Percentiles rank a stretch among this genome's conserved stretches.
Evolutionary conservation across 345 rosid species (phyloP).

Genomic region (Cardamine occulta): DNA sequence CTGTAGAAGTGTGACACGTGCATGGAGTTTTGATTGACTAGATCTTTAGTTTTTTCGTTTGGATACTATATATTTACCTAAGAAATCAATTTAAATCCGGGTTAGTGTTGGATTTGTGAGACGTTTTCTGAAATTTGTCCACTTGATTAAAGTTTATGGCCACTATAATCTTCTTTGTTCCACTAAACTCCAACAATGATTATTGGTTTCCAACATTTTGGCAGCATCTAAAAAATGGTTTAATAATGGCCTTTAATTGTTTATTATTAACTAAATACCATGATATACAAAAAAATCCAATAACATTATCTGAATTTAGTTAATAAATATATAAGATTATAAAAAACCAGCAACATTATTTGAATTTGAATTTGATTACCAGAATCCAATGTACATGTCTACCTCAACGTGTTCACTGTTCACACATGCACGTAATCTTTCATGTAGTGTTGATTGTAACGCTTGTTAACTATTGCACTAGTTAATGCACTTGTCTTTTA

Average conservation of each 20-base stretch:
- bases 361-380: neutral
- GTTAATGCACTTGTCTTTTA: constrained; percentile 1
- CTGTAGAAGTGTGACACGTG: constrained; percentile 29
- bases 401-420: constrained; percentile 6
- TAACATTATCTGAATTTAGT: neutral
- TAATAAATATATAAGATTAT: neutral
- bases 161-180: neutral
- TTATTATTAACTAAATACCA: neutral
- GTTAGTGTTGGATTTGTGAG: neutral
- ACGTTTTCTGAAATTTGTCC: neutral
- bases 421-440: constrained; percentile 6
- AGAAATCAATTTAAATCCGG: neutral
- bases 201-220: neutral
- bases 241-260: neutral
- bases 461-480: neutral
- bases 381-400: neutral
- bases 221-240: constrained; percentile 4
- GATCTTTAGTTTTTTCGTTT: constrained; percentile 16
- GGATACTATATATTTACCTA: neutral
- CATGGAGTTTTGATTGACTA: constrained; percentile 31
- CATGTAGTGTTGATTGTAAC: neutral
- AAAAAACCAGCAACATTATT: neutral
- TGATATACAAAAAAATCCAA: neutral
- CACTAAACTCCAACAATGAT: neutral
- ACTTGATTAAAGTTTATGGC: constrained; percentile 1